phyloP scores from a whole-genome alignment of 176 grass and related monocot genomes.

The Lolium multiflorum region DNA sequence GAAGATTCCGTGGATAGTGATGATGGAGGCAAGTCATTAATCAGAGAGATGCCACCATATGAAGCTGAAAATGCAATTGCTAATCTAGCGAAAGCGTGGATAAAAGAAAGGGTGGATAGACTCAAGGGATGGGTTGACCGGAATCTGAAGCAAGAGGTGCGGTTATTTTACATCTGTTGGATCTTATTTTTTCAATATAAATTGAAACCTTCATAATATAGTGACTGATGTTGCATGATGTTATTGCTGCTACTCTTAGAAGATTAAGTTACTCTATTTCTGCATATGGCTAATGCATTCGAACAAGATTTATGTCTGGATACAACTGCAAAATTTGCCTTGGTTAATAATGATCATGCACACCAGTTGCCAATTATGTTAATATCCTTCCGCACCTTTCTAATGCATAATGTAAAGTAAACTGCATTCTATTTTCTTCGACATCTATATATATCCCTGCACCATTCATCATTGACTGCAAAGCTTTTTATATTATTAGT shows the following conservation, averaged over 20 bases:
- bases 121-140: constrained; percentile 97
- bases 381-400: background rate
- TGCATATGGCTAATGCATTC: constrained; percentile 31
- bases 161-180: background rate
- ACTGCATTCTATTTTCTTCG: constrained; percentile 29
- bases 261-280: constrained; percentile 28
- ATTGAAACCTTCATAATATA: constrained; percentile 26
- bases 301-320: constrained; percentile 12
- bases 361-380: background rate
- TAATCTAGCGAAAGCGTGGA: constrained; percentile 92
- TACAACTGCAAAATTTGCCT: background rate
- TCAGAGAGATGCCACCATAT: constrained; percentile 98
- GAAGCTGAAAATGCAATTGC: constrained; percentile 96
- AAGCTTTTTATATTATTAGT: background rate
- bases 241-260: constrained; percentile 17
- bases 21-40: constrained; percentile 96
- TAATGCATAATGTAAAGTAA: constrained; percentile 25
- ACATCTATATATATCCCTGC: constrained; percentile 16
- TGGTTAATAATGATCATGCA: background rate
- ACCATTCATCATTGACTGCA: background rate
- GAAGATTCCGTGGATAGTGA: constrained; percentile 99
- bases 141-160: constrained; percentile 95
- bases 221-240: constrained; percentile 15
- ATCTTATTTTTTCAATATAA: constrained; percentile 37
- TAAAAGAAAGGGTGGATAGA: constrained; percentile 80